phyloP scores from a whole-genome alignment of 345 rosid species.

The Excoecaria cochinchinensis region DNA sequence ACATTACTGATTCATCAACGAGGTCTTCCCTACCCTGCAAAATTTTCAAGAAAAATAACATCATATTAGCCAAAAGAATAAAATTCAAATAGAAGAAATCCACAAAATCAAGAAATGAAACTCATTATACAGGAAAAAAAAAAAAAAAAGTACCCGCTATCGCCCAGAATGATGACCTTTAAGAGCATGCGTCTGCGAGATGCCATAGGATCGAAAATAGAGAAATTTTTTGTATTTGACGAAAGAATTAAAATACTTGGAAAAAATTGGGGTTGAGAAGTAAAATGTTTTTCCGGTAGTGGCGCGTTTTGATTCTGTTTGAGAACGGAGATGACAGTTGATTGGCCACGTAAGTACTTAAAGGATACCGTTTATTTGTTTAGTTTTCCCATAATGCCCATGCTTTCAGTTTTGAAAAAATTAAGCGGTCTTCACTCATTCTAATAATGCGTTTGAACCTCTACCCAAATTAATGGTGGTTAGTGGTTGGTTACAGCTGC shows the following conservation, averaged over 20 bases:
- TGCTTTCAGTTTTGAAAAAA: neutral
- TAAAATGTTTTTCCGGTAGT: neutral
- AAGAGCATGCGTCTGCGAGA: constrained; percentile 78
- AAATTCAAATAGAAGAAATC: neutral
- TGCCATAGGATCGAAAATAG: constrained; percentile 43
- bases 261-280: neutral
- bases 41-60: neutral
- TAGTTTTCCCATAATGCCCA: neutral
- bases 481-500: too few relatives aligned
- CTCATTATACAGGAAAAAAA: neutral
- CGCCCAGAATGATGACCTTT: constrained; percentile 85
- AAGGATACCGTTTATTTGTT: neutral
- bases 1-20: constrained; percentile 87
- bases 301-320: neutral
- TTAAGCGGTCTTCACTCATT: too few relatives aligned
- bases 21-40: constrained; percentile 85
- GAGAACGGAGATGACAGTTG: neutral
- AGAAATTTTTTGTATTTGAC: neutral
- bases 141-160: constrained; percentile 57
- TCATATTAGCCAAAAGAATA: neutral
- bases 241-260: neutral
- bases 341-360: neutral
- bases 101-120: neutral
- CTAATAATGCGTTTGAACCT: too few relatives aligned
- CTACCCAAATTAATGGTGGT: too few relatives aligned